Conservation (phyloP, 805 yeast species). For the Hanseniaspora guilliermondii region DNA sequence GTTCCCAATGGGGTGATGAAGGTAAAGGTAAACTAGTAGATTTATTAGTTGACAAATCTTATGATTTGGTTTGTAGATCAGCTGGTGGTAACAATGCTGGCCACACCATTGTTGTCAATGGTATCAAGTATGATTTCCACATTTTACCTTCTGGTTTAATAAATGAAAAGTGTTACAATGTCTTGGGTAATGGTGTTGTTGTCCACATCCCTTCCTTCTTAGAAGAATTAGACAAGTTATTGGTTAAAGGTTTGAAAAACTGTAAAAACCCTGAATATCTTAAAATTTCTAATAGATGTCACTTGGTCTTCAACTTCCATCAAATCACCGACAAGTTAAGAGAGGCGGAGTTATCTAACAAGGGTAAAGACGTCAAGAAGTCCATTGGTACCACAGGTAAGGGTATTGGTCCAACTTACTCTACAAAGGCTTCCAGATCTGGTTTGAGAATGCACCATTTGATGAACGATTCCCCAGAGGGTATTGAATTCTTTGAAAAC, state of each 20-base stretch:
- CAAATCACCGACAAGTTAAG: slow-evolving; percentile 92
- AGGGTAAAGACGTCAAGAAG: slow-evolving; percentile 48
- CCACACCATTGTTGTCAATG: slow-evolving; percentile 89
- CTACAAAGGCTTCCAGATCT: slow-evolving; percentile 92
- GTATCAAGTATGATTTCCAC: slow-evolving; percentile 88
- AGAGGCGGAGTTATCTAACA: slow-evolving; percentile 69
- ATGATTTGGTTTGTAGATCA: slow-evolving; percentile 95
- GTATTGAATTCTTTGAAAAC: slow-evolving; percentile 83
- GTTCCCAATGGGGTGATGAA: slow-evolving; percentile 99
- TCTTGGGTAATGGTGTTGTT: slow-evolving; percentile 94
- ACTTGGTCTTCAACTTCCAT: slow-evolving; percentile 93
- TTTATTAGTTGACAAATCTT: slow-evolving; percentile 70
- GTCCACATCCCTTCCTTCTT: slow-evolving; percentile 89
- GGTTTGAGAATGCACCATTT: slow-evolving; percentile 95
- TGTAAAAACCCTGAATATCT: slow-evolving; percentile 46
- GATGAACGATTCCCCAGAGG: slow-evolving; percentile 74
- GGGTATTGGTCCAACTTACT: slow-evolving; percentile 97
- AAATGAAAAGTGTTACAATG: slow-evolving; percentile 77
- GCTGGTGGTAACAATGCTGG: slow-evolving; percentile 99
- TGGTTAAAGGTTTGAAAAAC: slow-evolving; percentile 57
- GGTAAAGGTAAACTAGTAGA: slow-evolving; percentile 98
- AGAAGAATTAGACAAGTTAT: slow-evolving; percentile 68
- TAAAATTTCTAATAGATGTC: slow-evolving; percentile 86
- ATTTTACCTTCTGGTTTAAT: slow-evolving; percentile 98
- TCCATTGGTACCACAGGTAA: slow-evolving; percentile 93